These are phyloP conservation scores for Cladosporium oxysporum DNA, from an alignment of 2,329 filamentous ascomycete species.

Conservation along the genomic window DNA sequence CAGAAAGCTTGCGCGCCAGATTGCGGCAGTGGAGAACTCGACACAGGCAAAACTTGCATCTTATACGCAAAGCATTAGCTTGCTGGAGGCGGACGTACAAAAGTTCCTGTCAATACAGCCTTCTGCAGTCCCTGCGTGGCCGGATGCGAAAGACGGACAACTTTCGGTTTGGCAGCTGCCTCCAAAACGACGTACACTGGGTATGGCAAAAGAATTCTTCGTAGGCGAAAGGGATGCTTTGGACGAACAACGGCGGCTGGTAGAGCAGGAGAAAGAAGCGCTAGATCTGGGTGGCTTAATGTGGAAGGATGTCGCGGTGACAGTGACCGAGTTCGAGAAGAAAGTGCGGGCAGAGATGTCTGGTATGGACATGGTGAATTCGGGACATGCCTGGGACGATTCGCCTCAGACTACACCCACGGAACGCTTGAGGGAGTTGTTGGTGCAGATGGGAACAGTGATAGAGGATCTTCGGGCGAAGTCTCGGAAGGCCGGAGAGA, in stretches of 20 bases:
- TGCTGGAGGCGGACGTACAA: slow-evolving; percentile 64
- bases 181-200: slow-evolving; percentile 65
- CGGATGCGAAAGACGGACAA: slow-evolving; percentile 23
- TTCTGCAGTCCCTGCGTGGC: slow-evolving; percentile 2
- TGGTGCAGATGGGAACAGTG: slow-evolving; percentile 59
- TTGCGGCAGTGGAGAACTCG: slow-evolving; percentile 64
- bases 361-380: slow-evolving; percentile 24
- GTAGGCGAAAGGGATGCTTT: slow-evolving; percentile 61
- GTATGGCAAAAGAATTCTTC: slow-evolving; percentile 73
- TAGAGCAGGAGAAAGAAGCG: slow-evolving; percentile 64
- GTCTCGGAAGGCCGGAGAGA: slow-evolving; percentile 58
- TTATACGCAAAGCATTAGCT: slow-evolving; percentile 66
- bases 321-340: slow-evolving; percentile 66
- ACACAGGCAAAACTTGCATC: slow-evolving; percentile 72
- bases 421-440: slow-evolving; percentile 38
- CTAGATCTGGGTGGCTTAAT: slow-evolving; percentile 66
- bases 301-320: slow-evolving; percentile 64
- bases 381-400: slow-evolving; percentile 35
- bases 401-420: slow-evolving; percentile 25
- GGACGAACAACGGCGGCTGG: slow-evolving; percentile 55
- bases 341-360: slow-evolving; percentile 61
- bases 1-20: slow-evolving; percentile 59
- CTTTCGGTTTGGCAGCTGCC: slow-evolving; percentile 53
- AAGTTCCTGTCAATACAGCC: slow-evolving; percentile 52
- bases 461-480: slow-evolving; percentile 58